Evolutionary conservation across 306 rosid species (phyloP).

Genomic region (Carpinus fangiana): DNA sequence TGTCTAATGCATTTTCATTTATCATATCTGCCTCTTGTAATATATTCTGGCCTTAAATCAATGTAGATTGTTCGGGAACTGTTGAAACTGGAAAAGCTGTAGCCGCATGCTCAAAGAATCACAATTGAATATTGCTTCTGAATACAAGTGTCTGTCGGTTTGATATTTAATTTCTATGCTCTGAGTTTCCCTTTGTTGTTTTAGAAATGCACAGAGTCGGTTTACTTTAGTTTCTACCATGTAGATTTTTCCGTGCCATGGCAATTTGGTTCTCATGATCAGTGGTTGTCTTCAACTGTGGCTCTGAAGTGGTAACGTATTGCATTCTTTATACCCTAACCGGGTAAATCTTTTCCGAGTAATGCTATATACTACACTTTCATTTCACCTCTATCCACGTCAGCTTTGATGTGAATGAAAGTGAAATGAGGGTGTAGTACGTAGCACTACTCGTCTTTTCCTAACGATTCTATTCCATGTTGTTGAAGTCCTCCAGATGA

Average conservation of each 20-base stretch:
- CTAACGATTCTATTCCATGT: conserved; percentile 3
- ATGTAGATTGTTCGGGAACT: conserved; percentile 58
- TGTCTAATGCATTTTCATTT: conserved; percentile 31
- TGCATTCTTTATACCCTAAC: conserved; percentile 24
- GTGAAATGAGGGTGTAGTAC: too few species aligned
- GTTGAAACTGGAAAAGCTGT: conserved; percentile 48
- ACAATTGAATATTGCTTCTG: conserved; percentile 51
- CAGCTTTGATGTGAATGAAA: too few species aligned
- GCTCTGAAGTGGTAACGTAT: conserved; percentile 35
- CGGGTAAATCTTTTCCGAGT: background rate
- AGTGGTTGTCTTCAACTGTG: conserved; percentile 27
- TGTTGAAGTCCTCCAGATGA: background rate
- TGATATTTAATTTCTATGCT: conserved; percentile 25
- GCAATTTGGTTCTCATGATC: conserved; percentile 40
- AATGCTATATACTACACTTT: too few species aligned
- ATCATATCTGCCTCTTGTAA: conserved; percentile 36
- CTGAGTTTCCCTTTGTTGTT: conserved; percentile 16
- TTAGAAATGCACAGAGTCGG: conserved; percentile 20
- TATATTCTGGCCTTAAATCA: conserved; percentile 38
- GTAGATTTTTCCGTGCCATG: conserved; percentile 33
- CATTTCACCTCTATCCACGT: too few species aligned
- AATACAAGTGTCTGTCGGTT: conserved; percentile 52
- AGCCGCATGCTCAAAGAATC: conserved; percentile 46
- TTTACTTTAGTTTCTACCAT: conserved; percentile 36
- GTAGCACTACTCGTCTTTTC: background rate